These are phyloP conservation scores for Paramyrothecium sp. DNA, from an alignment of 2,329 filamentous ascomycete genomes.

Conservation along the genomic window DNA sequence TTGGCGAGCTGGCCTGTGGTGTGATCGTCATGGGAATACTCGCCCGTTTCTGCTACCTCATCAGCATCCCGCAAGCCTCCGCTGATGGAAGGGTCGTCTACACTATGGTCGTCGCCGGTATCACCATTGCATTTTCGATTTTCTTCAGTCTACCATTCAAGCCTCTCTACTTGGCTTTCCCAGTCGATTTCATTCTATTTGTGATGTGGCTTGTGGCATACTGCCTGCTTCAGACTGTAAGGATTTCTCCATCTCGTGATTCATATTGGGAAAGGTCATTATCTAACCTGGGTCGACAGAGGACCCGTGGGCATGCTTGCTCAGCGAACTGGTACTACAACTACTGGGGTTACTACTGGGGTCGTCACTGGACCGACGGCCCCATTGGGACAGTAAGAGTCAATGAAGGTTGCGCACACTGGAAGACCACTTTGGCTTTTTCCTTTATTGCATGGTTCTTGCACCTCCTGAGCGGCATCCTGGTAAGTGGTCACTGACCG, in stretches of 20 bases:
- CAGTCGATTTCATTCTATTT: slow-evolving; percentile 21
- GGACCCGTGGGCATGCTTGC: slow-evolving; percentile 10
- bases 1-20: slow-evolving; percentile 13
- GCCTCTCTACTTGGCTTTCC: slow-evolving; percentile 18
- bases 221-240: slow-evolving; percentile 18
- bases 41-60: slow-evolving; percentile 14
- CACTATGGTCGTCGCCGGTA: slow-evolving; percentile 20
- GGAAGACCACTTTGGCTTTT: slow-evolving; percentile 20
- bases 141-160: slow-evolving; percentile 17
- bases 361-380: slow-evolving; percentile 12
- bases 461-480: slow-evolving; percentile 16
- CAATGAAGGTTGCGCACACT: slow-evolving; percentile 11
- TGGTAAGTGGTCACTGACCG: slow-evolving; percentile 10
- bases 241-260: not conserved
- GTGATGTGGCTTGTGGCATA: slow-evolving; percentile 25
- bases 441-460: slow-evolving; percentile 17
- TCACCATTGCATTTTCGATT: slow-evolving; percentile 22
- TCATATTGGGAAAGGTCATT: not conserved
- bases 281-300: slow-evolving; percentile 4
- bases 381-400: slow-evolving; percentile 8
- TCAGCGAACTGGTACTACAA: slow-evolving; percentile 16
- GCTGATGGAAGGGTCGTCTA: slow-evolving; percentile 18
- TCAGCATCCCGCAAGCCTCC: slow-evolving; percentile 7
- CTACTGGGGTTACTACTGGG: slow-evolving; percentile 27
- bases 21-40: slow-evolving; percentile 22